Percentiles rank a stretch among this genome's conserved stretches.
Conservation (phyloP, 2,329 filamentous ascomycete genomes). For the Diaporthe destruens region DNA sequence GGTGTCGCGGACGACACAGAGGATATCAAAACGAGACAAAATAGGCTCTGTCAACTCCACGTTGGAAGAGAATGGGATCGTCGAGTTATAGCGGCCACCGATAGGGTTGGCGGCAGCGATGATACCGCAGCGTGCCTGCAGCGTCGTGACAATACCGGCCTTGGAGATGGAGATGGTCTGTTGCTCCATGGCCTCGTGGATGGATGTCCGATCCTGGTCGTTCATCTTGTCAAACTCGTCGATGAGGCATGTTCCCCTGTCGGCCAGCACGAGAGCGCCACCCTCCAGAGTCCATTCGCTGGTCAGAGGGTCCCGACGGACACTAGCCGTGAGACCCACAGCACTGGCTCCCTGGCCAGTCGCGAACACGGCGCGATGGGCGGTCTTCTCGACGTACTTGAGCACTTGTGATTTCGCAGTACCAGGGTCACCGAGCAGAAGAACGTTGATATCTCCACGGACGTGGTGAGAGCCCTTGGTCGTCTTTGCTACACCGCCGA, state of each 20-base stretch:
- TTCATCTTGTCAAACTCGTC: constrained; percentile 99
- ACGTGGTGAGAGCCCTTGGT: constrained; percentile 91
- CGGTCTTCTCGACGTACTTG: constrained; percentile 98
- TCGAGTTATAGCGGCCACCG: constrained; percentile 95
- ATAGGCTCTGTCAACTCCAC: constrained; percentile 98
- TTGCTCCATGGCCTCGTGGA: constrained; percentile 99
- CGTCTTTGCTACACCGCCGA: constrained; percentile 92
- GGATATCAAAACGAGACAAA: constrained; percentile 95
- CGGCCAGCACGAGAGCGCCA: constrained; percentile 92
- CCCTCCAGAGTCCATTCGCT: constrained; percentile 98
- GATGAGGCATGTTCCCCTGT: constrained; percentile 94
- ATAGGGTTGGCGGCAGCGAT: constrained; percentile 97
- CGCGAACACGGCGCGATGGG: constrained; percentile 95
- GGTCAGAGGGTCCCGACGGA: constrained; percentile 93
- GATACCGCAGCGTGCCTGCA: constrained; percentile 95
- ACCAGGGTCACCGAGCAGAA: constrained; percentile 95
- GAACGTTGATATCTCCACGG: constrained; percentile 96
- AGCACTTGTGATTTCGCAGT: constrained; percentile 98
- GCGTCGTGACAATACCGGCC: constrained; percentile 95
- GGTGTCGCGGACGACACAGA: constrained; percentile 95
- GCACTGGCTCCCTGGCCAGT: constrained; percentile 97
- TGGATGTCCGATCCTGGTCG: constrained; percentile 96
- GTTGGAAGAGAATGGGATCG: constrained; percentile 94
- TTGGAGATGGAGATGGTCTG: constrained; percentile 99
- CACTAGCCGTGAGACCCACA: constrained; percentile 96